phyloP scores from a whole-genome alignment of 352 stramenopile genomes.

The Proteromonas lacertae region DNA sequence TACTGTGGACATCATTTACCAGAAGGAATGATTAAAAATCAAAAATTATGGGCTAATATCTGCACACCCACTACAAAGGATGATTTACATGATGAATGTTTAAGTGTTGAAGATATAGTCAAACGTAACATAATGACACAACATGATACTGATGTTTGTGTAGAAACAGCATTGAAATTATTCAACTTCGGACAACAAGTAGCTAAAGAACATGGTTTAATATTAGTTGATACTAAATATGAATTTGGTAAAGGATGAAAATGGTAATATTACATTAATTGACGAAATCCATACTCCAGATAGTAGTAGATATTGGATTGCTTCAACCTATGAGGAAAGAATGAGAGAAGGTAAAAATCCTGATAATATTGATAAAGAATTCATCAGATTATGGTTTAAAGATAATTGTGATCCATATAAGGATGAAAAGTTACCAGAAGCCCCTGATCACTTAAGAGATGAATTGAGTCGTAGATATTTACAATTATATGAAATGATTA shows the following conservation, averaged over 20 bases:
- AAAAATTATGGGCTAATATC: slow-evolving; percentile 64
- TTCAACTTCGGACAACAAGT: slow-evolving; percentile 56
- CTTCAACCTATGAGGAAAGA: slow-evolving; percentile 14
- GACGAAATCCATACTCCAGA: slow-evolving; percentile 97
- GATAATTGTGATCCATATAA: slow-evolving; percentile 94
- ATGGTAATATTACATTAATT: slow-evolving; percentile 67
- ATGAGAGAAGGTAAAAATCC: slow-evolving; percentile 30
- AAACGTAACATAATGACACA: slow-evolving; percentile 65
- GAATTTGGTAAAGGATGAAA: slow-evolving; percentile 31
- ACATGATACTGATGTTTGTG: slow-evolving; percentile 74
- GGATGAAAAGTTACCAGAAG: slow-evolving; percentile 59
- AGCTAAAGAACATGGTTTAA: slow-evolving; percentile 52
- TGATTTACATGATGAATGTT: slow-evolving; percentile 82
- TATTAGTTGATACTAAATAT: slow-evolving; percentile 94
- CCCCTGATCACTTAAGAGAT: slow-evolving; percentile 65
- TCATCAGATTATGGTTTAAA: slow-evolving; percentile 83
- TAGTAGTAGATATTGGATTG: slow-evolving; percentile 51
- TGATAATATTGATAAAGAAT: slow-evolving; percentile 99
- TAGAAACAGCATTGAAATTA: slow-evolving; percentile 48
- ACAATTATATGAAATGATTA: slow-evolving; percentile 91
- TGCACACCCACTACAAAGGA: slow-evolving; percentile 96
- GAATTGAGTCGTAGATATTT: slow-evolving; percentile 32
- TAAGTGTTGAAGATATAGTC: slow-evolving; percentile 53
- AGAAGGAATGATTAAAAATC: slow-evolving; percentile 76
- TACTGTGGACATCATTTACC: slow-evolving; percentile 79